These are phyloP conservation scores for Furcasterigmium furcatum DNA, from an alignment of 2,329 filamentous ascomycete species.

Conservation along the genomic window DNA sequence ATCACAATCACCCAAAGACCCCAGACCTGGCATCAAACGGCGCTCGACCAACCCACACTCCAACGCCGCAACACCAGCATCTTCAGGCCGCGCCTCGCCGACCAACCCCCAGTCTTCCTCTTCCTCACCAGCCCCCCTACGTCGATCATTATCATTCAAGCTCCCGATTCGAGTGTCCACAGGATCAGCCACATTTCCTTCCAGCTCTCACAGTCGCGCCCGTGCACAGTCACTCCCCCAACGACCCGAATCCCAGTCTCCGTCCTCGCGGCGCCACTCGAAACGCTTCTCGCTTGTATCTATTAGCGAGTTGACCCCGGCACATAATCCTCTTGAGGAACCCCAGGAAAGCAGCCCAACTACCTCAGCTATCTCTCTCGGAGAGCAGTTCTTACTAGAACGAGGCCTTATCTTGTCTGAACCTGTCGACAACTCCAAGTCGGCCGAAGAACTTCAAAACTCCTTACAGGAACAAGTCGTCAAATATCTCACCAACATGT, in stretches of 20 bases:
- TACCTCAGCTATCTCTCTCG: not conserved
- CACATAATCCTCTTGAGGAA: not conserved
- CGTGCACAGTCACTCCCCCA: not conserved
- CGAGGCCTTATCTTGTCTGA: not conserved
- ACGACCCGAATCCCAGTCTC: not conserved
- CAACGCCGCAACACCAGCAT: not conserved
- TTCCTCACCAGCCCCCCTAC: not conserved
- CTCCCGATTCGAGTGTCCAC: not conserved
- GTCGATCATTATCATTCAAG: not conserved
- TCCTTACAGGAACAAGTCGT: not conserved
- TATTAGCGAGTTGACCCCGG: not conserved
- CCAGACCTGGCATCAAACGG: not conserved
- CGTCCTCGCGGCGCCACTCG: not conserved
- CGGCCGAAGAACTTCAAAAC: not conserved
- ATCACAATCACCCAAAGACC: not conserved
- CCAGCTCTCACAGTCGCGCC: not conserved
- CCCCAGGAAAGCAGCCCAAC: not conserved
- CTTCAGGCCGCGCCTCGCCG: not conserved
- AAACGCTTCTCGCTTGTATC: not conserved
- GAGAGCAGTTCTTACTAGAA: not conserved
- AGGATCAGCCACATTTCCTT: not conserved
- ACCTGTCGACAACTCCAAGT: not conserved
- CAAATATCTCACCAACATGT: constrained; percentile 23
- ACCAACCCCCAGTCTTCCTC: not conserved
- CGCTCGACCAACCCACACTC: not conserved